Percentiles rank a stretch among this genome's conserved stretches.
Evolutionary conservation across 768 basidiomycete species (phyloP).

Genomic region (Boletus huronensis): DNA sequence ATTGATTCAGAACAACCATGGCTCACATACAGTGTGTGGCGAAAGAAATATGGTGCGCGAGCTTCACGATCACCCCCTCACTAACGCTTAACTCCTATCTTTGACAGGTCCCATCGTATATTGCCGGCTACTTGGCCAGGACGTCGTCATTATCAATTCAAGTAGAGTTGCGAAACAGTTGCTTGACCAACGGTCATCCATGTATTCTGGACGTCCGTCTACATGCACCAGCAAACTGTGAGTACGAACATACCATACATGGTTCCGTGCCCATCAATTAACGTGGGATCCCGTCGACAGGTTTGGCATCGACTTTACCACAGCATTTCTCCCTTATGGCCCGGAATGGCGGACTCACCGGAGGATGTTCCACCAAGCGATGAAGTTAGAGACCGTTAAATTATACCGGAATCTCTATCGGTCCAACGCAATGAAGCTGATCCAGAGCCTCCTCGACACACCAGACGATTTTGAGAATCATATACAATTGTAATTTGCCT

Average conservation of each 20-base stretch:
- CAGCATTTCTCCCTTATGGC: conserved; percentile 29
- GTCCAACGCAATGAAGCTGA: conserved; percentile 19
- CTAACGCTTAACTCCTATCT: neutral
- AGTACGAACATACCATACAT: neutral
- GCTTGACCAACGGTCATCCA: conserved; percentile 29
- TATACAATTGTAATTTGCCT: conserved; percentile 17
- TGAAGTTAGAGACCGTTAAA: conserved; percentile 20
- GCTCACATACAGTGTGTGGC: conserved; percentile 29
- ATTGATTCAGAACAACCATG: conserved; percentile 22
- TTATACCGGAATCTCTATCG: conserved; percentile 23
- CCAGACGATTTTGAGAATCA: conserved; percentile 26
- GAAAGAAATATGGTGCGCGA: conserved; percentile 26
- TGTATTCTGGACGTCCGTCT: conserved; percentile 29
- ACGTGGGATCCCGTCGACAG: conserved; percentile 8
- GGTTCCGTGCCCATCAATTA: neutral
- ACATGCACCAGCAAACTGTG: conserved; percentile 23
- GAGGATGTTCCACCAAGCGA: conserved; percentile 26
- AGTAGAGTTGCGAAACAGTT: conserved; percentile 23
- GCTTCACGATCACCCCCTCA: neutral
- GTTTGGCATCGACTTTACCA: conserved; percentile 29
- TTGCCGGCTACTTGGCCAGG: conserved; percentile 25
- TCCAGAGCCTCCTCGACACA: conserved; percentile 19
- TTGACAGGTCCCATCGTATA: conserved; percentile 29
- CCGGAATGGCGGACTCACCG: conserved; percentile 29
- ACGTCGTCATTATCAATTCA: conserved; percentile 28